phyloP scores from a whole-genome alignment of 2,329 filamentous ascomycete species.

The Thielaviopsis musarum region DNA sequence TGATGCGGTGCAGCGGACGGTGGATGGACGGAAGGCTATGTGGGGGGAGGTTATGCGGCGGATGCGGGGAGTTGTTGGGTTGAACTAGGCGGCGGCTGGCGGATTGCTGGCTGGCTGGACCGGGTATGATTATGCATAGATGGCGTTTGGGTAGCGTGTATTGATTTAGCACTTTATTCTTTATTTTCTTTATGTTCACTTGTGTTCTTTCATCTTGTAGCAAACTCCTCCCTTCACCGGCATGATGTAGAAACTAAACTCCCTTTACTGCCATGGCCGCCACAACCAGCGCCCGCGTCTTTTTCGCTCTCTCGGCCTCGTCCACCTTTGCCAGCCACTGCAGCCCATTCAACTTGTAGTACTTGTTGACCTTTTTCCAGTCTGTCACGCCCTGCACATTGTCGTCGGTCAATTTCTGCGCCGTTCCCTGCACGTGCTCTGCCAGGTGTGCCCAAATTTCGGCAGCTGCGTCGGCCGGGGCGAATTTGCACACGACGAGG shows the following conservation, averaged over 20 bases:
- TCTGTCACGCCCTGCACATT: conserved; percentile 45
- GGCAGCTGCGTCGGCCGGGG: conserved; percentile 24
- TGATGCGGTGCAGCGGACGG: conserved; percentile 49
- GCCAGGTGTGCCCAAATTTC: conserved; percentile 42
- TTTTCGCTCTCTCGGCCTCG: conserved; percentile 27
- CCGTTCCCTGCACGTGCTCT: conserved; percentile 42
- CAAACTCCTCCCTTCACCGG: too few species aligned
- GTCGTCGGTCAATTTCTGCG: conserved; percentile 43
- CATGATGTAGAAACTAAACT: background rate
- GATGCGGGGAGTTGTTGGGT: conserved; percentile 25
- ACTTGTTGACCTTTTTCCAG: conserved; percentile 55
- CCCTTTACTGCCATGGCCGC: conserved; percentile 66
- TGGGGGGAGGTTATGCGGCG: conserved; percentile 42
- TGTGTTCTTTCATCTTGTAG: too few species aligned
- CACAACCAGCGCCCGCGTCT: conserved; percentile 53
- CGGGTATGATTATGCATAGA: conserved; percentile 8
- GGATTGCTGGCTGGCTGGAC: conserved; percentile 6
- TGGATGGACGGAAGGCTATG: conserved; percentile 44
- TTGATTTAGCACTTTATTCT: conserved; percentile 2
- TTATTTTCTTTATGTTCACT: background rate
- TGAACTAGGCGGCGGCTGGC: conserved; percentile 19
- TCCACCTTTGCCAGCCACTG: conserved; percentile 30
- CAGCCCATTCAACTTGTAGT: conserved; percentile 66
- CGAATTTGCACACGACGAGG: conserved; percentile 70
- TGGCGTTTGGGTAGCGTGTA: background rate